phyloP scores from a whole-genome alignment of 1,284 basidiomycete genomes.

The Trametes pubescens region DNA sequence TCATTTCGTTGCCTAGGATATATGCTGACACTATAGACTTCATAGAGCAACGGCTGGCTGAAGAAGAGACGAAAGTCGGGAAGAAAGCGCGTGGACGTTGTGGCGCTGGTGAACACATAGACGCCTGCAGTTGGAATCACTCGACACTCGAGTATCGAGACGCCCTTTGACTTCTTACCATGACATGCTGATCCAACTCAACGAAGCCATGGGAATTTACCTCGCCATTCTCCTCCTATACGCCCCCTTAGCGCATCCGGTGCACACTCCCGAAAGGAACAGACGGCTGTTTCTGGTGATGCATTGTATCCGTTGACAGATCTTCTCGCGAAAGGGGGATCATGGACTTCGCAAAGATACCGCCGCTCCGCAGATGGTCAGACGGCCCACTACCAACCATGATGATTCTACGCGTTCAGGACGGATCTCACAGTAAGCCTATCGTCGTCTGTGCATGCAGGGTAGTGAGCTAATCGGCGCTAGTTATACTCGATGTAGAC shows the following conservation, averaged over 20 bases:
- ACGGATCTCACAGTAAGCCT: conserved; percentile 13
- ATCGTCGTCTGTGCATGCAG: neutral
- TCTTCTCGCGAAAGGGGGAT: neutral
- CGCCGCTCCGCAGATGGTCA: neutral
- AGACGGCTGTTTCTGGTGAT: neutral
- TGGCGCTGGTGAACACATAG: too few species aligned
- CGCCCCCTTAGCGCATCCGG: neutral
- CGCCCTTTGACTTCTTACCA: neutral
- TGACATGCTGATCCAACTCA: neutral
- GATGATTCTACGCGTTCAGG: neutral
- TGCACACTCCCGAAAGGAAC: neutral
- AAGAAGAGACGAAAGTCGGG: too few species aligned
- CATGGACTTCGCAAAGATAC: neutral
- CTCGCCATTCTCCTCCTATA: neutral
- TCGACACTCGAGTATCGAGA: too few species aligned
- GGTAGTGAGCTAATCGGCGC: conserved; percentile 10
- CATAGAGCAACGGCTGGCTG: too few species aligned
- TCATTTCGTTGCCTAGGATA: too few species aligned
- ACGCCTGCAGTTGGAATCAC: too few species aligned
- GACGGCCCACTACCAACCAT: neutral
- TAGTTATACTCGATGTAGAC: neutral
- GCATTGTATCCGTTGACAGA: conserved; percentile 2
- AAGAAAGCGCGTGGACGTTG: too few species aligned
- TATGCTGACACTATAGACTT: too few species aligned
- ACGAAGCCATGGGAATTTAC: neutral